Evolutionary conservation across 108 stramenopile species (phyloP).

Genomic region (Nitzschia sp.): DNA sequence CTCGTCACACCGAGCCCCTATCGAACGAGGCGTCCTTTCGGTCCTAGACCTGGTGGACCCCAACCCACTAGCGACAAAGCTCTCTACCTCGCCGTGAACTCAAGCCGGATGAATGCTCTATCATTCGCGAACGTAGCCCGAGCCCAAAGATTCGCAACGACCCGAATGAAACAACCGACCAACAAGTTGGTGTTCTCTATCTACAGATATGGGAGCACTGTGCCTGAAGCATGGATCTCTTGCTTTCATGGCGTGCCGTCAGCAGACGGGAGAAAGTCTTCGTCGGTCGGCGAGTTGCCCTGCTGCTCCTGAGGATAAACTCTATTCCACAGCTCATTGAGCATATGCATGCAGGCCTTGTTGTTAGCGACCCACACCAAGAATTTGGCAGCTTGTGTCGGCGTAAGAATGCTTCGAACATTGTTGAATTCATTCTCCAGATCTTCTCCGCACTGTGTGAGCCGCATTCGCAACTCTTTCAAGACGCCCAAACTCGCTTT

Average conservation of each 20-base stretch:
- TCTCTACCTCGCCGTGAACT: too few species aligned
- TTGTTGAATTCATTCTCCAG: constrained; percentile 85
- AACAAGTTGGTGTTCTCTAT: too few species aligned
- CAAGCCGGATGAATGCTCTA: too few species aligned
- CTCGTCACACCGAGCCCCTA: too few species aligned
- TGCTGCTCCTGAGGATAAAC: constrained; percentile 36
- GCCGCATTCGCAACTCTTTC: constrained; percentile 50
- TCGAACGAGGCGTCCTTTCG: too few species aligned
- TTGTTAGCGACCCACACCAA: constrained; percentile 93
- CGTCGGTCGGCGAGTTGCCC: not conserved
- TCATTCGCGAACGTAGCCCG: too few species aligned
- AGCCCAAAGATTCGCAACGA: too few species aligned
- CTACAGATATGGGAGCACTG: too few species aligned
- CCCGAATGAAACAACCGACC: too few species aligned
- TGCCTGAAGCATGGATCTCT: too few species aligned
- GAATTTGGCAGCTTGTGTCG: constrained; percentile 91
- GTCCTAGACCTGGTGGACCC: too few species aligned
- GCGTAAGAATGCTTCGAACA: constrained; percentile 79
- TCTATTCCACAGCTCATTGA: constrained; percentile 90
- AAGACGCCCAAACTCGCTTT: constrained; percentile 53
- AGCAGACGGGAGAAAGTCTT: not conserved
- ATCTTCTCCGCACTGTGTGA: constrained; percentile 63
- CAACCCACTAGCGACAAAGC: too few species aligned
- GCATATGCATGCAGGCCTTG: constrained; percentile 93
- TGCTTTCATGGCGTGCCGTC: not conserved